Percentiles rank a stretch among this genome's conserved stretches.
phyloP scores from a whole-genome alignment of 352 stramenopile species.

The Globisporangium acanthophoron region DNA sequence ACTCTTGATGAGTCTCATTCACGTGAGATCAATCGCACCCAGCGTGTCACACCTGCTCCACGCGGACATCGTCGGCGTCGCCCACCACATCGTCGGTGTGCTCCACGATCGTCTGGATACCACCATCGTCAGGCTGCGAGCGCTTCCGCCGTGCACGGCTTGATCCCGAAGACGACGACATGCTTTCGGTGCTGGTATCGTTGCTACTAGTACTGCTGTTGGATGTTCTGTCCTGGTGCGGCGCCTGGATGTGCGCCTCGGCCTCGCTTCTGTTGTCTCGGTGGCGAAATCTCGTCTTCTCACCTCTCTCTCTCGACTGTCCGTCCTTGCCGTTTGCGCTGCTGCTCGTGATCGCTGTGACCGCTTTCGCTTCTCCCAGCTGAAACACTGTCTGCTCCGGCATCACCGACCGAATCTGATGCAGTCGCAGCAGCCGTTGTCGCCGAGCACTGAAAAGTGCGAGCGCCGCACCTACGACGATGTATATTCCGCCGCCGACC shows the following conservation, averaged over 20 bases:
- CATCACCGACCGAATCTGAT: conserved; percentile 17
- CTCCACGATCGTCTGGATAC: neutral
- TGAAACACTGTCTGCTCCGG: conserved; percentile 6
- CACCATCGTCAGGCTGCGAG: neutral
- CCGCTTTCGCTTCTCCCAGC: neutral
- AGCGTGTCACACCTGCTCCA: neutral
- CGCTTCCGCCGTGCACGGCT: neutral
- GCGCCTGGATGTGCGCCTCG: neutral
- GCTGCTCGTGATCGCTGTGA: neutral
- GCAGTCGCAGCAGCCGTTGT: conserved; percentile 15
- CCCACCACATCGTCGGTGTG: neutral
- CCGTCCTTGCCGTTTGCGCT: neutral
- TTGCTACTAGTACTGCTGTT: neutral
- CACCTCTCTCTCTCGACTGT: neutral
- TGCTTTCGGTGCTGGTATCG: neutral
- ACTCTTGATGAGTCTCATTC: too few species aligned
- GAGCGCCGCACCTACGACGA: conserved; percentile 16
- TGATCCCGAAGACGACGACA: too few species aligned
- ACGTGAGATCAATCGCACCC: too few species aligned
- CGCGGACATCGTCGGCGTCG: too few species aligned
- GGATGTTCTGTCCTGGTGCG: neutral
- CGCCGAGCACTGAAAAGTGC: conserved; percentile 11
- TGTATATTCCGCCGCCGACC: conserved; percentile 17
- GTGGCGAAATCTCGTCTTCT: neutral
- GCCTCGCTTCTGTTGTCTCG: neutral